A percentile compares a stretch with the other conserved stretches of the same genome.
phyloP scores from a whole-genome alignment of 345 rosid genomes.

The Gossypium anomalum region DNA sequence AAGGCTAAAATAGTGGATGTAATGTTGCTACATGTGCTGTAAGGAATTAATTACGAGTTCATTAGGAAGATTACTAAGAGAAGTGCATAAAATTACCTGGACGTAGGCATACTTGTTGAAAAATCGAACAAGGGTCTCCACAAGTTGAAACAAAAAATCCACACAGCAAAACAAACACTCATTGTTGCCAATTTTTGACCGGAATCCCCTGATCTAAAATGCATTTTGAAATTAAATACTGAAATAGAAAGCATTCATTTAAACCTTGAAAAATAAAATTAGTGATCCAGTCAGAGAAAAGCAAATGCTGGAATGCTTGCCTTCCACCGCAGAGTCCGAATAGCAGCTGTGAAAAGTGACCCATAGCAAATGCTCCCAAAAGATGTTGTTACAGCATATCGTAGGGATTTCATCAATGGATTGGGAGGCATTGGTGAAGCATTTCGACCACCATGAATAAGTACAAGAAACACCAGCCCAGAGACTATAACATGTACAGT shows the following conservation, averaged over 20 bases:
- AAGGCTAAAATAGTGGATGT: background rate
- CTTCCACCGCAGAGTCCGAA: conserved; percentile 96
- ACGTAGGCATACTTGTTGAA: conserved; percentile 95
- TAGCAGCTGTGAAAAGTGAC: conserved; percentile 93
- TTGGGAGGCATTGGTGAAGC: conserved; percentile 75
- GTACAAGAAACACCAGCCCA: conserved; percentile 89
- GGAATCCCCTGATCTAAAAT: conserved; percentile 79
- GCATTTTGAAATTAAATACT: conserved; percentile 12
- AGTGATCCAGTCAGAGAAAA: conserved; percentile 9
- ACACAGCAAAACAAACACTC: conserved; percentile 96
- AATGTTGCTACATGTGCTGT: background rate
- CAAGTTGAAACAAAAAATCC: conserved; percentile 83
- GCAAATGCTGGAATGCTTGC: conserved; percentile 31
- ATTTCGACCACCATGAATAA: conserved; percentile 72
- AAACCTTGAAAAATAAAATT: conserved; percentile 4
- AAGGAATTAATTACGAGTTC: background rate
- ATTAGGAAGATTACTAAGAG: background rate
- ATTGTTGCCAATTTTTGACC: conserved; percentile 92
- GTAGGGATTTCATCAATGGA: conserved; percentile 56
- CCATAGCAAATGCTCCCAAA: conserved; percentile 98
- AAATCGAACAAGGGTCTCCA: conserved; percentile 96
- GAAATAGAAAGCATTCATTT: conserved; percentile 5
- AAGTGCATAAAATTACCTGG: conserved; percentile 47
- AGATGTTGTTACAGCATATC: conserved; percentile 86
- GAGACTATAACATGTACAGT: conserved; percentile 95